These are phyloP conservation scores for Globisporangium okanoganense DNA, from an alignment of 352 stramenopile species.

Conservation along the genomic window DNA sequence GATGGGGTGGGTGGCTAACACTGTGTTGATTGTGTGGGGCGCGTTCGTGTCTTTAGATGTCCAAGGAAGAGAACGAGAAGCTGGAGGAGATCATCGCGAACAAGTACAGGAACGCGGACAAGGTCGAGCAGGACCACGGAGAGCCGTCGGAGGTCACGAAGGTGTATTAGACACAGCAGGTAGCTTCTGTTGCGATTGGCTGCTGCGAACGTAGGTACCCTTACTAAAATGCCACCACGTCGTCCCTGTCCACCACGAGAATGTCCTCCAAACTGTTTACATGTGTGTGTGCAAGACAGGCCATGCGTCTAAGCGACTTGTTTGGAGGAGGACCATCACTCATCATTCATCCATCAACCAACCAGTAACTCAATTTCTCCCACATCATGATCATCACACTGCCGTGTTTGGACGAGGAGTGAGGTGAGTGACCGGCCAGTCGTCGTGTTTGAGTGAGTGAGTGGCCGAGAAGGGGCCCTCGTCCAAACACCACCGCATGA, in stretches of 20 bases:
- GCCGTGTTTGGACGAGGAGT: not conserved
- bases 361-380: not conserved
- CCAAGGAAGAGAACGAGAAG: conserved; percentile 69
- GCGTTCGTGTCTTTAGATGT: conserved; percentile 50
- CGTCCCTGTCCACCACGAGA: not conserved
- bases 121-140: conserved; percentile 21
- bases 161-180: conserved; percentile 49
- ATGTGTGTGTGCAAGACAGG: too few relatives aligned
- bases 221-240: too few relatives aligned
- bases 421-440: not conserved
- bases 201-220: not conserved
- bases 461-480: not conserved
- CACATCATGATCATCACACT: not conserved
- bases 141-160: conserved; percentile 67
- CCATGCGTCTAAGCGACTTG: not conserved
- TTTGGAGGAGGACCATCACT: not conserved
- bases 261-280: not conserved
- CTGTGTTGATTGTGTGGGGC: not conserved
- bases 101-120: conserved; percentile 46
- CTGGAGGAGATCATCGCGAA: conserved; percentile 51
- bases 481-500: not conserved
- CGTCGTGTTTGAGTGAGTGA: not conserved
- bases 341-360: not conserved
- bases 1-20: not conserved
- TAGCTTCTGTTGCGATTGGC: not conserved